phyloP scores from a whole-genome alignment of 768 basidiomycete species.

The Gelatoporia subvermispora region DNA sequence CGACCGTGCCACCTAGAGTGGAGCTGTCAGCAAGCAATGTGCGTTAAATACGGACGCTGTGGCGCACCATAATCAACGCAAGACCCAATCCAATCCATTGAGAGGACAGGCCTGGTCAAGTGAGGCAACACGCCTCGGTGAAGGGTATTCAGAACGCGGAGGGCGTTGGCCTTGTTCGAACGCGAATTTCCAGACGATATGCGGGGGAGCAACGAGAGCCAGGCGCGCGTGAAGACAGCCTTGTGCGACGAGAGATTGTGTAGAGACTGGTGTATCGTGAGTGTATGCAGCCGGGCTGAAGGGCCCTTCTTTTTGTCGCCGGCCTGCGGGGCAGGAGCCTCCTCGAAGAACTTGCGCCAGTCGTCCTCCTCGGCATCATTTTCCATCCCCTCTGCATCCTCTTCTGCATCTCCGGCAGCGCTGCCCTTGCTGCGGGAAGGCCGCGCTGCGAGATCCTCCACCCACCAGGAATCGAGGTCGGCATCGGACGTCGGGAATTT shows the following conservation, averaged over 20 bases:
- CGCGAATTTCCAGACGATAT: constrained; percentile 37
- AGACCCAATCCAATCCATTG: constrained; percentile 90
- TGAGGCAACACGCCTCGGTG: constrained; percentile 83
- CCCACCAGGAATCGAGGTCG: constrained; percentile 78
- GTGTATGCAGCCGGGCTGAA: constrained; percentile 47
- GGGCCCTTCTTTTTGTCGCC: constrained; percentile 33
- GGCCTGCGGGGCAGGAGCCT: constrained; percentile 34
- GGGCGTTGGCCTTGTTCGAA: constrained; percentile 36
- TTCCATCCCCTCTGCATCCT: too few relatives aligned
- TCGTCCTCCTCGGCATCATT: too few relatives aligned
- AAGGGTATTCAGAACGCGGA: constrained; percentile 68
- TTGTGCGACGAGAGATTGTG: constrained; percentile 74
- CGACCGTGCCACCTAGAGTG: constrained; percentile 68
- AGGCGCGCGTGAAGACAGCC: constrained; percentile 76
- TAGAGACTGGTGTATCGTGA: constrained; percentile 73
- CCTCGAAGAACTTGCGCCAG: constrained; percentile 85
- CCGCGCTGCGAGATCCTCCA: constrained; percentile 56
- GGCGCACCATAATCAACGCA: constrained; percentile 75
- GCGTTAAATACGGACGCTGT: not conserved
- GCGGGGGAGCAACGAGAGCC: constrained; percentile 67
- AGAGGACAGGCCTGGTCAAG: constrained; percentile 66
- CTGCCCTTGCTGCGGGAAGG: constrained; percentile 38
- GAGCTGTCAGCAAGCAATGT: constrained; percentile 1
- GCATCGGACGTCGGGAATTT: constrained; percentile 69
- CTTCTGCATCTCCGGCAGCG: constrained; percentile 22